Base-by-base conservation (phyloP, 495 filamentous ascomycete species). In the Terfezia boudieri region DNA sequence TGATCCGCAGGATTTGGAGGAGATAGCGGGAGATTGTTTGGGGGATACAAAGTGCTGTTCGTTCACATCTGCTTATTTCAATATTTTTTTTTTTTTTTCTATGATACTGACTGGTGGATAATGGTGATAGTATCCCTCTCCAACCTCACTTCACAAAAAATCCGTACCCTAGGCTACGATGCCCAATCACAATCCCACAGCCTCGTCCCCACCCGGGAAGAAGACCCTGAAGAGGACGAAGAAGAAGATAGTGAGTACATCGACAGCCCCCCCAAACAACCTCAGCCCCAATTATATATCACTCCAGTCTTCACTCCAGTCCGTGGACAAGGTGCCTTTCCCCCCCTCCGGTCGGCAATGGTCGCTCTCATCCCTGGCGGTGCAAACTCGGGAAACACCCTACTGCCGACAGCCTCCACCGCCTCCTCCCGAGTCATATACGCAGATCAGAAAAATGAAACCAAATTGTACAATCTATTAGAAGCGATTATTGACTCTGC, bases 1-100 rank as follows among this genome's bases (percentile, higher is more conserved):
- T 12, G 78, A 82, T 66, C 79, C 86, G 12, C 79, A 83, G 57
- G 84, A 86, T 64, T 73, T 98, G 58, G 83, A 86, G 12, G 73
- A 86, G 54, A 70, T 96, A 43, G 75, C 82, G 43, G 83, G 79
- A 35, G 74, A 80, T 59, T 84, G 84, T 62, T 56, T 84, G 22
- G 76, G 82, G 38, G 84, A 92, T 55, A 63, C 62, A 38, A 49
- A 52, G 32, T 57, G 60, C 41, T 37, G 63, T 65, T 56, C 50
- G 63, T 55, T n/a, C 20, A 10, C 35, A 46, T 20, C 1, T 51
- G 26, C 26, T 51, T 20, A 51, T 7, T 11, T 32, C 7, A 5
- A 46, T 46, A 0, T 46, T 46, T 6, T 46, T 46, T 32, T 32
- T 1, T 32, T 32, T 5, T 32, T 7, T 32, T 32, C 7, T 4